These are phyloP conservation scores for Dendrobium huoshanense DNA, from an alignment of 106 monocot genomes.

Conservation along the genomic window DNA sequence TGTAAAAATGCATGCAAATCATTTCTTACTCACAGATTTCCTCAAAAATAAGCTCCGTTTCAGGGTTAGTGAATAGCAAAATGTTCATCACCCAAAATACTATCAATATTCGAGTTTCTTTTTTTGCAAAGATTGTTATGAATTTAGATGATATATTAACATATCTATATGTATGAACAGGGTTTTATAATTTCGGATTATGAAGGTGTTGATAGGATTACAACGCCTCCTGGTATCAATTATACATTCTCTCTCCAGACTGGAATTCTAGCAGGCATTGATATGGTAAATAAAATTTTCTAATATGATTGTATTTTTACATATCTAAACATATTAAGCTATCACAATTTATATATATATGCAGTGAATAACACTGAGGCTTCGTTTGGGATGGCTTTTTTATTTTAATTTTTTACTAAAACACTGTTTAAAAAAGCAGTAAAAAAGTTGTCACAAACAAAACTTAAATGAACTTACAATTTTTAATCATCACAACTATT, in stretches of 20 bases:
- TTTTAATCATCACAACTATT: neutral
- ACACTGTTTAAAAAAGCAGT: too few relatives aligned
- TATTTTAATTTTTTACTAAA: neutral
- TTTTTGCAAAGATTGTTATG: neutral
- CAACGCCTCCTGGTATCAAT: constrained; percentile 30
- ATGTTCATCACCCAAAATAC: neutral
- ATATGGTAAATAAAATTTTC: constrained; percentile 40
- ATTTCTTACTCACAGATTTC: constrained; percentile 45
- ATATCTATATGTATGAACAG: constrained; percentile 11
- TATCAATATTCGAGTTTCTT: neutral
- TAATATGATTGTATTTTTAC: too few relatives aligned
- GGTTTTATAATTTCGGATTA: constrained; percentile 69
- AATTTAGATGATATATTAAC: neutral
- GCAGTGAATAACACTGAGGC: neutral
- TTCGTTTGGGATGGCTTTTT: neutral
- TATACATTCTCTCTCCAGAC: constrained; percentile 49
- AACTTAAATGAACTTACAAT: too few relatives aligned
- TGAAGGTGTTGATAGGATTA: constrained; percentile 58
- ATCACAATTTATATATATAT: too few relatives aligned
- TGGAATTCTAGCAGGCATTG: constrained; percentile 53
- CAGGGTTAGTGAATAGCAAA: constrained; percentile 34
- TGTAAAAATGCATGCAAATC: constrained; percentile 79
- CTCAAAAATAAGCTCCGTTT: constrained; percentile 67
- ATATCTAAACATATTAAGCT: too few relatives aligned
- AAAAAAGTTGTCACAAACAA: too few relatives aligned